Conservation (phyloP, 306 rosid genomes). For the Canavalia ensiformis region DNA sequence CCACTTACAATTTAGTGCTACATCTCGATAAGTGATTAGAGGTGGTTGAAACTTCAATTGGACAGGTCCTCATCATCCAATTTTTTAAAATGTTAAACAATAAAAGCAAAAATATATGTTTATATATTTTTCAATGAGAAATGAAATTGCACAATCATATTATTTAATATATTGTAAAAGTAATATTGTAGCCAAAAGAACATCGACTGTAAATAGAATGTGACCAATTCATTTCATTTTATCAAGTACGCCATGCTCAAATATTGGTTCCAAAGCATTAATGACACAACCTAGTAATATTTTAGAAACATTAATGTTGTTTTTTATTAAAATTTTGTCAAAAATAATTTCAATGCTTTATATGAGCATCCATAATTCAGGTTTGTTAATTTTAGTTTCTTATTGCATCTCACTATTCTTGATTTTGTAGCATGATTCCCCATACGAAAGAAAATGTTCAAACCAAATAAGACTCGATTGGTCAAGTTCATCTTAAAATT, state of each 20-base stretch:
- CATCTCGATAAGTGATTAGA: too few relatives aligned
- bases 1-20: too few relatives aligned
- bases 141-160: too few relatives aligned
- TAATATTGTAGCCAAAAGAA: neutral
- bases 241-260: neutral
- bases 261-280: neutral
- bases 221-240: constrained; percentile 30
- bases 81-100: too few relatives aligned
- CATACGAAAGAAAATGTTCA: constrained; percentile 9
- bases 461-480: neutral
- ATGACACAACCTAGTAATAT: constrained; percentile 2
- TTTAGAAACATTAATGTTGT: constrained; percentile 3
- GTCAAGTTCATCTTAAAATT: neutral
- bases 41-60: too few relatives aligned
- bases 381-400: neutral
- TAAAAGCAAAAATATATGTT: too few relatives aligned
- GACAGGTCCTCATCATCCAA: too few relatives aligned
- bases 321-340: constrained; percentile 10
- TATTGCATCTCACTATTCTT: neutral
- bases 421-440: neutral
- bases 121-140: too few relatives aligned
- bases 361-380: constrained; percentile 8
- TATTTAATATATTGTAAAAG: too few relatives aligned
- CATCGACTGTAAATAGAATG: constrained; percentile 22
- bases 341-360: neutral